Conservation (phyloP, 805 yeast genomes). For the Metschnikowia sp. region DNA sequence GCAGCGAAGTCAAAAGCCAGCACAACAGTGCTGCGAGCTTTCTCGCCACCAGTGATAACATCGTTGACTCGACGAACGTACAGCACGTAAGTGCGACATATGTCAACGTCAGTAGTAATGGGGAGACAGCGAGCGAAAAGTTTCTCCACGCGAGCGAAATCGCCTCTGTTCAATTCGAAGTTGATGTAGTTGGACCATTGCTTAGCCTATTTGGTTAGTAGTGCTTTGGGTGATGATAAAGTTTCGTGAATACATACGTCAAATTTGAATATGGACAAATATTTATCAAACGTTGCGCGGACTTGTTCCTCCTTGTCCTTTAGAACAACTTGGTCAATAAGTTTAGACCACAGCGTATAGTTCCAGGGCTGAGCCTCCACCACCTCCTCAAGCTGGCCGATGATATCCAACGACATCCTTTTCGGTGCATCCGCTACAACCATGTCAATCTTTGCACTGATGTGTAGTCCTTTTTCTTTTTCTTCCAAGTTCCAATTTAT, state of each 20-base stretch:
- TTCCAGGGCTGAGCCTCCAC: slow-evolving; percentile 52
- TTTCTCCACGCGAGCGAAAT: slow-evolving; percentile 61
- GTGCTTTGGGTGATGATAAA: not conserved
- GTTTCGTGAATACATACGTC: slow-evolving; percentile 36
- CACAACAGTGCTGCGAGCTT: slow-evolving; percentile 66
- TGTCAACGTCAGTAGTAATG: slow-evolving; percentile 56
- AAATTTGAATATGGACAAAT: slow-evolving; percentile 62
- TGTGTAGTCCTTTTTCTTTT: no score
- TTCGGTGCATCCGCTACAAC: slow-evolving; percentile 19
- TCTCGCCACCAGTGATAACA: slow-evolving; percentile 77
- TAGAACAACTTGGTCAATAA: slow-evolving; percentile 46
- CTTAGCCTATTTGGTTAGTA: slow-evolving; percentile 26
- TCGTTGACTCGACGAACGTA: slow-evolving; percentile 72
- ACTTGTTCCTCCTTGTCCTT: slow-evolving; percentile 62
- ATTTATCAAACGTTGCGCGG: slow-evolving; percentile 53
- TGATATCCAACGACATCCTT: slow-evolving; percentile 42
- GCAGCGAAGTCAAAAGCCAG: slow-evolving; percentile 84
- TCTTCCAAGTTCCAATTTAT: no score
- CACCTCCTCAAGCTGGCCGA: slow-evolving; percentile 57
- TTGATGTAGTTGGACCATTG: slow-evolving; percentile 76
- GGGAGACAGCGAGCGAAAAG: slow-evolving; percentile 64
- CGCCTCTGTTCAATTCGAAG: slow-evolving; percentile 61
- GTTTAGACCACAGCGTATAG: slow-evolving; percentile 52
- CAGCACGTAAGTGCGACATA: slow-evolving; percentile 75
- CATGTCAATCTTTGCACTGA: slow-evolving; percentile 2